Evolutionary conservation across 169 alveolate genomes (phyloP).

Genomic region (Neospora caninum): DNA sequence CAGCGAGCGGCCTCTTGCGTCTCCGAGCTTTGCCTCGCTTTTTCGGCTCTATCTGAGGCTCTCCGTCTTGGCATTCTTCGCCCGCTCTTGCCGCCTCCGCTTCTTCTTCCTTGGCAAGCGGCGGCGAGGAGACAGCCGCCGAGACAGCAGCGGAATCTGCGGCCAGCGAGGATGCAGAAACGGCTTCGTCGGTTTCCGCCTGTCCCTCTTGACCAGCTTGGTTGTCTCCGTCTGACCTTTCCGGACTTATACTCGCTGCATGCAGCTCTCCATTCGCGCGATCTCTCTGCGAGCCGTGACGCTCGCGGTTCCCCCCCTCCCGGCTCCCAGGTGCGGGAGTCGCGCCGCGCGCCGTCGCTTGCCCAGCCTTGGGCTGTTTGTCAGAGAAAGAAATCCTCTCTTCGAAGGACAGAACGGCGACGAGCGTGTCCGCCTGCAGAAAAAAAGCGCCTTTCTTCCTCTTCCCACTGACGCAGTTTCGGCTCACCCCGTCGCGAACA

Average conservation of each 20-base stretch:
- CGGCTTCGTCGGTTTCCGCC: background rate
- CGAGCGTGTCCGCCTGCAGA: conserved; percentile 15
- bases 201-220: background rate
- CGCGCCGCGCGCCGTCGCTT: too few species aligned
- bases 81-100: background rate
- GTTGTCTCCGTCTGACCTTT: too few species aligned
- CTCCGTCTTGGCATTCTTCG: background rate
- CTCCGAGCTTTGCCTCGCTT: background rate
- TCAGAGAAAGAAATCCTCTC: background rate
- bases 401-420: conserved; percentile 3
- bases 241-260: too few species aligned
- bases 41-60: background rate
- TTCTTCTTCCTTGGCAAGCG: background rate
- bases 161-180: background rate
- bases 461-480: conserved; percentile 22
- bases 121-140: background rate
- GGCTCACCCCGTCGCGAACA: background rate
- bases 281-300: too few species aligned
- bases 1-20: background rate
- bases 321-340: too few species aligned
- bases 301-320: too few species aligned
- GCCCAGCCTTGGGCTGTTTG: background rate
- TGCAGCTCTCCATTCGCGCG: too few species aligned
- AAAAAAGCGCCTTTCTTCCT: conserved; percentile 20
- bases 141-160: background rate